Base-by-base conservation (phyloP, 78 protist genomes). In the Dictyostelium discoideum region DNA sequence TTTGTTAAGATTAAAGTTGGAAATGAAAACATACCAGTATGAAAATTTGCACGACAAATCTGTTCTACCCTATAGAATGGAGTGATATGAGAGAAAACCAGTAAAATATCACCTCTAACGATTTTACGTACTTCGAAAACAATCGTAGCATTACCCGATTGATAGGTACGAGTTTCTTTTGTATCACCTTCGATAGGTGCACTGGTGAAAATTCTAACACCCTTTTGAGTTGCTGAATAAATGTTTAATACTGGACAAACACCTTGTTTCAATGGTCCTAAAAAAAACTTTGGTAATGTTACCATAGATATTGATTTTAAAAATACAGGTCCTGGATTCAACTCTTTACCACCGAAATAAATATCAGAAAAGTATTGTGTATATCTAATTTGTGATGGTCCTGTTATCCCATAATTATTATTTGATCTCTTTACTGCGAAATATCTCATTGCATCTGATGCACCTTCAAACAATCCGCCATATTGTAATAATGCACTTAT, bases 381-480 rank as follows among this genome's bases (percentile, higher is more conserved):
- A 42, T 92, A 96, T 44, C 97, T 6, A n/a, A 92, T 80, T 76
- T 96, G 97, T 5, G 90, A 73, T 8, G 97, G 96, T 39, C 96
- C 96, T 6, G 97, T 88, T 11, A 96, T 84, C 16, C 97, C 97
- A 81, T 84, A 90, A 72, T 73, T 90, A 37, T 86, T 96, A 8
- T 85, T 74, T 3, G 96, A 96, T 86, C 97, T 48, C 65, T 92
- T 96, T 3, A 87, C 96, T 22, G 97, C 95, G 65, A 96, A 96
- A 63, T 96, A 96, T 42, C 94, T 26, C 88, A 92, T 85, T 5
- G 97, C 97, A 80, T 96, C 92, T n/a, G 42, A 44, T 46, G 87
- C 92, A 40, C 93, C 79, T 22, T 87, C 85, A 85, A 95, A 95
- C 26, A 95, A 80, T 48, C 95, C 96, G 46, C 88, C 92, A 76